Base-by-base conservation (phyloP, 1,284 basidiomycete species). In the Takashimella tepidaria region DNA sequence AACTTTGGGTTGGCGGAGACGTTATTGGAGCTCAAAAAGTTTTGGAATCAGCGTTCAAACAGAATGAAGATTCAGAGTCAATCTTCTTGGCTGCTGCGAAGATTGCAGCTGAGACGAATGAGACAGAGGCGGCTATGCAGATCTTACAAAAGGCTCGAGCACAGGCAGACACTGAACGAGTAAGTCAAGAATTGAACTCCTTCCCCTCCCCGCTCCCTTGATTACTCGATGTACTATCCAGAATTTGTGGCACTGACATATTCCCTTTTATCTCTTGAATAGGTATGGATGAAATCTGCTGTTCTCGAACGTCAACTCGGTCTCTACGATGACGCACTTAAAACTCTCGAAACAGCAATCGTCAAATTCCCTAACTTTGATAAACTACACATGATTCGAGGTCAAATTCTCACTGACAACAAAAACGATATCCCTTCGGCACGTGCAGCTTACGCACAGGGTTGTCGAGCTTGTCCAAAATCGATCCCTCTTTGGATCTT, bases 271-370 rank as follows among this genome's bases (percentile, higher is more conserved):
- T 8, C 31, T 8, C 8, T 8, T 8, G 16, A 37, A 8, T 64
- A 92, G 90, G 93, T 96, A 52, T 98, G 95, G 95, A 90, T 98
- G 88, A 98, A 98, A 74, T 92, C 89, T 4, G 92, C 89, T 1
- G 88, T 92, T 0, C 92, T 98, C 62, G 92, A 97, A 70, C 83
- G 93, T 3, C 88, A 95, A 68, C 87, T 93, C 69, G 87, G 87
- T 1, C 82, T 85, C 56, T 77, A 83, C 4, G 80, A 83, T n/a
- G 80, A 80, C 4, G 91, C 92, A 0, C 79, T 97, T 5, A 78
- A 83, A 58, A 87, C 87, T 0, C 80, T 92, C 12, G 79, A 83
- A n/a, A 77, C 82, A 16, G 92, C 88, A 0, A 79, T 95, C 31
- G 73, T 74, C 51, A 90, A 87, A 67, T 97, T 90, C 79, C 87